A percentile compares a stretch with the other conserved stretches of the same genome.
These are phyloP conservation scores for Aureobasidium vineae DNA, from an alignment of 2,329 filamentous ascomycete genomes.

Conservation along the genomic window DNA sequence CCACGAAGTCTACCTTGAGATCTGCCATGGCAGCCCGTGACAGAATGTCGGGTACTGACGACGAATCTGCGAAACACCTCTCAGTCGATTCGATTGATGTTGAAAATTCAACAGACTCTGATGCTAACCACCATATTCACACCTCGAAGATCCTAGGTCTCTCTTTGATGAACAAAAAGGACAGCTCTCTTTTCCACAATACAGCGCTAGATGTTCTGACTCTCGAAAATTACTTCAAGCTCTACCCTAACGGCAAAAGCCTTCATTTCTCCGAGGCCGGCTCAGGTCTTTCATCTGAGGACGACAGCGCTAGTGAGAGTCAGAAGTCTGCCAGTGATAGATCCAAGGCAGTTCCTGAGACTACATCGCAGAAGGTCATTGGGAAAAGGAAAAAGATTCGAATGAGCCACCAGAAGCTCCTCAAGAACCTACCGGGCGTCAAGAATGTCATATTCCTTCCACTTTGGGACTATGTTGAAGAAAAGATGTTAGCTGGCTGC, in stretches of 20 bases:
- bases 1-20: constrained; percentile 26
- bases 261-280: constrained; percentile 35
- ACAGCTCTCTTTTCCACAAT: constrained; percentile 18
- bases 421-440: constrained; percentile 38
- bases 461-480: constrained; percentile 50
- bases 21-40: constrained; percentile 12
- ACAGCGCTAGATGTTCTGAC: constrained; percentile 26
- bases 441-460: constrained; percentile 50
- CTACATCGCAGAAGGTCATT: constrained; percentile 27
- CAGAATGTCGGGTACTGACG: constrained; percentile 9
- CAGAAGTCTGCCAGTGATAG: constrained; percentile 17
- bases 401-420: constrained; percentile 42
- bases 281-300: constrained; percentile 31
- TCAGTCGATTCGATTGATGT: not conserved
- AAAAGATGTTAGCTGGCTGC: constrained; percentile 38
- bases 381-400: constrained; percentile 33
- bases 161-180: constrained; percentile 23
- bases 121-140: not conserved
- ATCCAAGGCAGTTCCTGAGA: constrained; percentile 10
- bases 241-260: constrained; percentile 34
- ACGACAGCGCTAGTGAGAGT: constrained; percentile 31
- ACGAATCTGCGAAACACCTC: constrained; percentile 15
- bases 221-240: constrained; percentile 34
- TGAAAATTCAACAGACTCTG: constrained; percentile 26
- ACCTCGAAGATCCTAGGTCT: constrained; percentile 19